Conservation (phyloP, 139 green algal species). For the Axilococcus clingmanii region DNA sequence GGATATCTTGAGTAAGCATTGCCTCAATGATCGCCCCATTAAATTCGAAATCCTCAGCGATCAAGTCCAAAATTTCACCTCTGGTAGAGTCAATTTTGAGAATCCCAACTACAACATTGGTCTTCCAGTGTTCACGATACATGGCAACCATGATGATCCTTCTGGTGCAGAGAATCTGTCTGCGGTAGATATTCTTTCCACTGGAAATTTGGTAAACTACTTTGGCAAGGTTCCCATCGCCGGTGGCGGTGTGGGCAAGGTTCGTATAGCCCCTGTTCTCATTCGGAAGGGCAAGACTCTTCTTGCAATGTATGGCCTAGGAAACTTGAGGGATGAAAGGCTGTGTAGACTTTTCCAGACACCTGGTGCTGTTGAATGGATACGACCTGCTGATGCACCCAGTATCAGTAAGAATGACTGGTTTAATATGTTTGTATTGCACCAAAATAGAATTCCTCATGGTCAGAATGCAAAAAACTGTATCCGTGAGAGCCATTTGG, state of each 20-base stretch:
- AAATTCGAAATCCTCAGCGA: conserved; percentile 73
- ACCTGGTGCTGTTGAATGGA: conserved; percentile 59
- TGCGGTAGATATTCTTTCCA: conserved; percentile 86
- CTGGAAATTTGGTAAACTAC: conserved; percentile 90
- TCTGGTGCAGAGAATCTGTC: conserved; percentile 78
- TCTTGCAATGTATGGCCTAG: conserved; percentile 92
- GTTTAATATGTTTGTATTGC: conserved; percentile 93
- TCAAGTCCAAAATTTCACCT: conserved; percentile 71
- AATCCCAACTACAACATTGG: conserved; percentile 86
- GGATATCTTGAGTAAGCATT: conserved; percentile 73
- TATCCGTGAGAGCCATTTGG: conserved; percentile 71
- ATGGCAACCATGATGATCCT: conserved; percentile 98
- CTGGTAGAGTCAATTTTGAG: conserved; percentile 81
- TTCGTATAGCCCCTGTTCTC: conserved; percentile 49
- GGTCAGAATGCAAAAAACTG: conserved; percentile 59
- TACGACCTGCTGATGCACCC: conserved; percentile 19
- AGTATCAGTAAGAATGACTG: conserved; percentile 41
- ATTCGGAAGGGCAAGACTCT: conserved; percentile 75
- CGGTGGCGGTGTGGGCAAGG: conserved; percentile 16
- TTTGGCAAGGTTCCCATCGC: conserved; percentile 78
- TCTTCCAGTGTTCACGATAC: conserved; percentile 95
- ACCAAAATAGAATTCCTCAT: conserved; percentile 86
- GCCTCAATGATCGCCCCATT: conserved; percentile 57
- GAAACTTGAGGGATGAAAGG: conserved; percentile 90
- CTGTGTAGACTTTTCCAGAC: conserved; percentile 80